phyloP scores from a whole-genome alignment of 257 asterid genomes.

The Nicotiana obtusifolia region DNA sequence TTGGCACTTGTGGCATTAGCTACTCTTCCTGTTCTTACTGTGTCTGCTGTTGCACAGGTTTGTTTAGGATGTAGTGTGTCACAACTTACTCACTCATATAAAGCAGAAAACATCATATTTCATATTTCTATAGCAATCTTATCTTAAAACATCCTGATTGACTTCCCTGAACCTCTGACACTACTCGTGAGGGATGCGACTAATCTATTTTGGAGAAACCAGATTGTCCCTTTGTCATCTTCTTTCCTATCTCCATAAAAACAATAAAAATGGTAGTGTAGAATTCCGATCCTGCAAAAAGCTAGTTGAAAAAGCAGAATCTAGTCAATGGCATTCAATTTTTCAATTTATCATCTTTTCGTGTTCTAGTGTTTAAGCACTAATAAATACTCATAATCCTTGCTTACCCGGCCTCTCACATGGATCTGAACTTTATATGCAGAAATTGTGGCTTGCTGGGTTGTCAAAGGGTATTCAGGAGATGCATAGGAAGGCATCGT shows the following conservation, averaged over 20 bases:
- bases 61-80: slow-evolving; percentile 5
- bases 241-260: neutral
- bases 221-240: neutral
- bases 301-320: neutral
- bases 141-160: neutral
- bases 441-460: slow-evolving; percentile 99
- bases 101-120: neutral
- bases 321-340: neutral
- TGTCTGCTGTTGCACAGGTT: slow-evolving; percentile 98
- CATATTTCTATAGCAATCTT: neutral
- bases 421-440: slow-evolving; percentile 19
- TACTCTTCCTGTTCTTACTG: slow-evolving; percentile 79
- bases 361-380: neutral
- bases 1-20: slow-evolving; percentile 97
- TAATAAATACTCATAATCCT: neutral
- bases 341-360: neutral
- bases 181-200: neutral
- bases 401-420: slow-evolving; percentile 2
- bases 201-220: neutral
- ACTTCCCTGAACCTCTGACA: neutral
- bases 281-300: neutral
- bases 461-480: slow-evolving; percentile 98
- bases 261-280: neutral
- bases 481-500: slow-evolving; percentile 98
- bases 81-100: neutral